These are phyloP conservation scores for Hemileccinum rubropunctum DNA, from an alignment of 768 basidiomycete genomes.

Conservation along the genomic window DNA sequence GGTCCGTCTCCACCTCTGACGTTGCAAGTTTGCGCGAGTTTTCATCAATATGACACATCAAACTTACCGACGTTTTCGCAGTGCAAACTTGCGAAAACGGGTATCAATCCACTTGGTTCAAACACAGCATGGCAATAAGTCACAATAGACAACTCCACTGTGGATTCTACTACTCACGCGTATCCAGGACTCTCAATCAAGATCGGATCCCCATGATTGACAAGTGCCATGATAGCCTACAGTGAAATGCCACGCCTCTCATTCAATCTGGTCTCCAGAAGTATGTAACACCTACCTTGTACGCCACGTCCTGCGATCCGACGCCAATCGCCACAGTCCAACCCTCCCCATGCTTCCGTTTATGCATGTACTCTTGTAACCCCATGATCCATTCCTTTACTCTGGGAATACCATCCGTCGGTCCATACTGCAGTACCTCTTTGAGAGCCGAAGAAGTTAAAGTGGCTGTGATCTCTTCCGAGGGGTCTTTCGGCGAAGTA, in stretches of 20 bases:
- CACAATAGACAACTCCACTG: not conserved
- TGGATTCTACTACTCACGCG: conserved; percentile 42
- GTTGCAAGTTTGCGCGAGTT: conserved; percentile 1
- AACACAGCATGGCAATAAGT: not conserved
- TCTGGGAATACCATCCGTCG: conserved; percentile 57
- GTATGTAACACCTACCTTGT: conserved; percentile 47
- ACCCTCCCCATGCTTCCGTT: conserved; percentile 50
- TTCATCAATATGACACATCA: conserved; percentile 5
- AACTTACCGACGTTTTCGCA: conserved; percentile 51
- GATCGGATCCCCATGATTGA: conserved; percentile 71
- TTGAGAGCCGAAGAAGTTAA: conserved; percentile 55
- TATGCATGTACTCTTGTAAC: conserved; percentile 65
- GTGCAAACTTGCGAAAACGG: conserved; percentile 49
- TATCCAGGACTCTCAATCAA: conserved; percentile 78
- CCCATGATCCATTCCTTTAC: conserved; percentile 60
- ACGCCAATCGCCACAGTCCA: conserved; percentile 72
- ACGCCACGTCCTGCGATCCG: conserved; percentile 81
- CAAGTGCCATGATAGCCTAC: conserved; percentile 62
- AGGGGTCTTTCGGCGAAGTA: conserved; percentile 41
- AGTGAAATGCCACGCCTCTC: not conserved
- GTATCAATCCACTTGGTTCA: conserved; percentile 52
- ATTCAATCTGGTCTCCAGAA: not conserved
- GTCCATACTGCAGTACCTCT: conserved; percentile 66
- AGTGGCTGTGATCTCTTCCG: conserved; percentile 43
- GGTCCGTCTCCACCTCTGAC: conserved; percentile 70